A percentile compares a stretch with the other conserved stretches of the same genome.
phyloP scores from a whole-genome alignment of 148 eudicot species.

The Chenopodium formosanum region DNA sequence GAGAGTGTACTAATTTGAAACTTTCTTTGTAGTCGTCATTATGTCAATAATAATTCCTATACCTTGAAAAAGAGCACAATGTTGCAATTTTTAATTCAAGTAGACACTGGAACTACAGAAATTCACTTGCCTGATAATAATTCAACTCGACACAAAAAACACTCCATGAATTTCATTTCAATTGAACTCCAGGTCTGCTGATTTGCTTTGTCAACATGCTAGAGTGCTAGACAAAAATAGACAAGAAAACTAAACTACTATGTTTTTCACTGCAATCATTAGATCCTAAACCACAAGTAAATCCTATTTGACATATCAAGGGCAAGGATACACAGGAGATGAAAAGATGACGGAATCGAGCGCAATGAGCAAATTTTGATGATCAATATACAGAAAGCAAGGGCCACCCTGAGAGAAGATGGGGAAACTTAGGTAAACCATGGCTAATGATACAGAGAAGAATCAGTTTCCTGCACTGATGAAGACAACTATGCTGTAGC shows the following conservation, averaged over 20 bases:
- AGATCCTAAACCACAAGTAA: background rate
- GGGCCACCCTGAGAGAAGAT: background rate
- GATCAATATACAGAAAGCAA: conserved; percentile 25
- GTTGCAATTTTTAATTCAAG: too few relatives aligned
- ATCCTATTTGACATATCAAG: background rate
- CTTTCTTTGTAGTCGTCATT: too few relatives aligned
- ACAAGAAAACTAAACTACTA: background rate
- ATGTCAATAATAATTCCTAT: too few relatives aligned
- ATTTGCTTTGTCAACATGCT: too few relatives aligned
- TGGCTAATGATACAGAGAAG: conserved; percentile 26
- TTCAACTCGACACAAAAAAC: too few relatives aligned
- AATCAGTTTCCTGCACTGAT: background rate
- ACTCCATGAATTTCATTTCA: too few relatives aligned
- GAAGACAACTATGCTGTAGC: conserved; percentile 26
- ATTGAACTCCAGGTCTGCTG: too few relatives aligned
- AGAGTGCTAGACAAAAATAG: background rate
- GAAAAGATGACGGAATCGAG: background rate
- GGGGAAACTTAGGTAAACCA: background rate
- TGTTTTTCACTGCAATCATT: background rate
- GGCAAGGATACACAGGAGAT: background rate
- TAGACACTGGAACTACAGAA: too few relatives aligned
- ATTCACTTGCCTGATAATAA: too few relatives aligned
- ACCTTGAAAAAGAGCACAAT: too few relatives aligned
- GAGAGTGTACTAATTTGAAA: too few relatives aligned
- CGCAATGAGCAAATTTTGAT: background rate